Conservation (phyloP, 2,329 filamentous ascomycete genomes). For the Pyrenophora tritici-repentis region DNA sequence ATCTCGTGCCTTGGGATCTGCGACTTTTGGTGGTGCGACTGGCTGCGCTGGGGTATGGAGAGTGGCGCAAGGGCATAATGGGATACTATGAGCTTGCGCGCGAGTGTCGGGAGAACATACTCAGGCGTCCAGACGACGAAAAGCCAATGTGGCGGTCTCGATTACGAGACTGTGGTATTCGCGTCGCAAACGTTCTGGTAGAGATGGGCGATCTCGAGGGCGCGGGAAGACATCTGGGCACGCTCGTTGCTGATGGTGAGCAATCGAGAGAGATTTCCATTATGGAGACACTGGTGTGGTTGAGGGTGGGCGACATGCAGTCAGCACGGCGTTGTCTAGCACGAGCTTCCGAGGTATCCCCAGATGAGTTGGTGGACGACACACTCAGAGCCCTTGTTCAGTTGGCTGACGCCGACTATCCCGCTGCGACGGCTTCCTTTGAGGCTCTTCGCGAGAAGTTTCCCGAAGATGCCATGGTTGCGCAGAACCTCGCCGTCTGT, state of each 20-base stretch:
- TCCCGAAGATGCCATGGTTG: conserved; percentile 68
- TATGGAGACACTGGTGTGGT: conserved; percentile 67
- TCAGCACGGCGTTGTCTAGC: conserved; percentile 65
- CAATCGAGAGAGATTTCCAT: conserved; percentile 40
- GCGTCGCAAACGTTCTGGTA: conserved; percentile 68
- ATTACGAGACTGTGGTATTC: conserved; percentile 73
- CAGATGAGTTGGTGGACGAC: conserved; percentile 40
- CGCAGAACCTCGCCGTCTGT: conserved; percentile 83
- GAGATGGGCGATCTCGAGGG: conserved; percentile 89
- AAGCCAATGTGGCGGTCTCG: conserved; percentile 72
- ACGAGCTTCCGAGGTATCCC: conserved; percentile 17
- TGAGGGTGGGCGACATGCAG: conserved; percentile 77
- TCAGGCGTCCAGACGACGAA: conserved; percentile 52
- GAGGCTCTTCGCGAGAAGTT: conserved; percentile 53
- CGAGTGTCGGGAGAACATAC: conserved; percentile 70
- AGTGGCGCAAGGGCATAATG: conserved; percentile 82
- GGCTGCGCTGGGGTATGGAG: conserved; percentile 83
- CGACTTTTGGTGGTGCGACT: conserved; percentile 81
- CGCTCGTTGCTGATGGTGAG: conserved; percentile 50
- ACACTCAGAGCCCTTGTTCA: conserved; percentile 71
- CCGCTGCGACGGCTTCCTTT: conserved; percentile 68
- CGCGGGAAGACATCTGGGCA: conserved; percentile 73
- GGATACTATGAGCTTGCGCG: conserved; percentile 86
- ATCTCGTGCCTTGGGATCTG: conserved; percentile 83
- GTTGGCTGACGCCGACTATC: conserved; percentile 78